These are phyloP conservation scores for Juglanconis sp. DNA, from an alignment of 2,329 filamentous ascomycete genomes.

Conservation along the genomic window DNA sequence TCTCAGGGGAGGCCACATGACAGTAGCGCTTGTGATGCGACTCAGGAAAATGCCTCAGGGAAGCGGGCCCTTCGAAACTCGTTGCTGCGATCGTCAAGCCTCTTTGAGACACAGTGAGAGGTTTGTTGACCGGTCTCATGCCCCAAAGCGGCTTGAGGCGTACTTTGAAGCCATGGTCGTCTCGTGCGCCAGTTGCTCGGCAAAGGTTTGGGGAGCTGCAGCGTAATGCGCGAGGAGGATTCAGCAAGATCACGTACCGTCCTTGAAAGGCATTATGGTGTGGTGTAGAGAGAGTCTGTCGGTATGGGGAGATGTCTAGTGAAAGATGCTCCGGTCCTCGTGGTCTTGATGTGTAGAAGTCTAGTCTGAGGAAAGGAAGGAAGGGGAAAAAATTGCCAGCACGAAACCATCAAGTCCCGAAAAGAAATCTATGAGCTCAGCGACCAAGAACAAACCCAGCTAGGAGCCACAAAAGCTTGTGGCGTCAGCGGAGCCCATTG, in stretches of 20 bases:
- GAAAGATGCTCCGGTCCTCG: background rate
- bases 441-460: background rate
- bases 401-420: slow-evolving; percentile 8
- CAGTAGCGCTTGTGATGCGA: slow-evolving; percentile 16
- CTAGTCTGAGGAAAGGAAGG: background rate
- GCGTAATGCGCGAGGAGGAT: background rate
- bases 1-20: background rate
- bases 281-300: slow-evolving; percentile 18
- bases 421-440: slow-evolving; percentile 18
- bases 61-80: background rate
- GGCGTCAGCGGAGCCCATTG: background rate
- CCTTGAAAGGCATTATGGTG: slow-evolving; percentile 36
- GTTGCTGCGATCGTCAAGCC: background rate
- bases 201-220: background rate
- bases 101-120: slow-evolving; percentile 23
- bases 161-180: background rate
- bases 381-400: slow-evolving; percentile 9
- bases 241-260: slow-evolving; percentile 30
- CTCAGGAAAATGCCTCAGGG: slow-evolving; percentile 34
- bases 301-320: slow-evolving; percentile 18
- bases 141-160: background rate
- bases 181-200: slow-evolving; percentile 23
- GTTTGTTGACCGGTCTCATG: background rate
- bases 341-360: background rate
- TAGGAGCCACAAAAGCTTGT: slow-evolving; percentile 9